Evolutionary conservation across 345 rosid genomes (phyloP), one percentile per base, ranked within the genome.

Genomic region (Eutrema yunnanense): DNA sequence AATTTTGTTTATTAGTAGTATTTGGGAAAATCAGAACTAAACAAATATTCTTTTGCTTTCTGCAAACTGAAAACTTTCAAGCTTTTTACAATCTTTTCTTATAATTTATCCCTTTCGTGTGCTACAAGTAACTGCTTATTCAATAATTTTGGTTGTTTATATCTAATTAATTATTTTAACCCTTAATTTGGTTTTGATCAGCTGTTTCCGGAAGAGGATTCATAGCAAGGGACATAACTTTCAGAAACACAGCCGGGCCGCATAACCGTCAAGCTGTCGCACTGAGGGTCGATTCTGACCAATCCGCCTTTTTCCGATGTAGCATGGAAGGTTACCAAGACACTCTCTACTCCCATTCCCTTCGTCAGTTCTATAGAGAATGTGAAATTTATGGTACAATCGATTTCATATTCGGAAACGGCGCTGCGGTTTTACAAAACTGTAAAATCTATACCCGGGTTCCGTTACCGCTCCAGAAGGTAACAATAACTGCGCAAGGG

Each of bases 341-440:
- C 81, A 91, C 98, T 3, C 86, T 93, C 62, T 90, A 90, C 67
- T 84, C 83, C 13, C 97, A 90, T 84, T 86, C 97, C 14, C 88
- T 87, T 6, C 95, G 96, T 32, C 96, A 91, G 49, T 91, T 94
- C 53, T 94, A 85, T 60, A 85, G 95, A 6, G 95, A 91, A 63
- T 91, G 98, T 46, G 78, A 87, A 71, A 75, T 94, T 13, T 46
- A 86, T 1, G 99, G 99, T 27, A 92, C 96, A 4, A 82, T 90
- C 2, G 98, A 95, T 81, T 92, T 95, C 87, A 95, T 88, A 29
- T 92, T 95, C 8, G 99, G 98, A 10, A 94, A 95, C 3, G 99
- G 92, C 0, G 86, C 93, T 0, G 96, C 89, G 0, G 87, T 88
- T 51, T 77, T 92, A 33, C 99, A 95, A 47, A 87, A 85, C 80